These are phyloP conservation scores for Rubia balearica DNA, from an alignment of 305 asterid species.

Conservation along the genomic window DNA sequence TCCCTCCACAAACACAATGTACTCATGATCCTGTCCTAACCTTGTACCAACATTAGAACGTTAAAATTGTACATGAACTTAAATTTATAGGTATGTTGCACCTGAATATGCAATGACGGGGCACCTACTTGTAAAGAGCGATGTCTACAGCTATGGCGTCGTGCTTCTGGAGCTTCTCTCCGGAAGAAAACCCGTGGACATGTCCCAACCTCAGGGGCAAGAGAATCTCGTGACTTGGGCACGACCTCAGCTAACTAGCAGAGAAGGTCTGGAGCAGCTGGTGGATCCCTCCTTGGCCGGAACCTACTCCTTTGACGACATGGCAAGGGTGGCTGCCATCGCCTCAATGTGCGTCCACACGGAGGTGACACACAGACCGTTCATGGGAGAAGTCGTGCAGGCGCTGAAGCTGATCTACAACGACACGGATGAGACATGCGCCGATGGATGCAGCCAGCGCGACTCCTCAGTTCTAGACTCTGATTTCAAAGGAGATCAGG, in stretches of 20 bases:
- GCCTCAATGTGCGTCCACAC: slow-evolving; percentile 97
- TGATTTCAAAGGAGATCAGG: slow-evolving; percentile 57
- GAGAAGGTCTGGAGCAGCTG: slow-evolving; percentile 77
- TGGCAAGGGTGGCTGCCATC: slow-evolving; percentile 93
- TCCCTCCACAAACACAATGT: background rate
- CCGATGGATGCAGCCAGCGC: slow-evolving; percentile 54
- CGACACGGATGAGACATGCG: slow-evolving; percentile 67
- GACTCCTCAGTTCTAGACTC: slow-evolving; percentile 75
- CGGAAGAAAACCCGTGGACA: slow-evolving; percentile 91
- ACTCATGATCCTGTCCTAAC: too few species aligned
- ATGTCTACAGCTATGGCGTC: slow-evolving; percentile 90
- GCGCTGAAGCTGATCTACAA: slow-evolving; percentile 88
- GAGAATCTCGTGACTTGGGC: slow-evolving; percentile 97
- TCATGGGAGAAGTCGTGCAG: slow-evolving; percentile 97
- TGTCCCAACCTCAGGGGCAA: slow-evolving; percentile 87
- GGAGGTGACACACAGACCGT: slow-evolving; percentile 90
- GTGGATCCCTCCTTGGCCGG: slow-evolving; percentile 79
- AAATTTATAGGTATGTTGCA: slow-evolving; percentile 67
- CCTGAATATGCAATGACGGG: slow-evolving; percentile 99
- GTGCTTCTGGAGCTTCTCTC: slow-evolving; percentile 81
- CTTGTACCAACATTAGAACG: background rate
- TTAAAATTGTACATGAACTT: slow-evolving; percentile 7
- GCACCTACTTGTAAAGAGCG: slow-evolving; percentile 86
- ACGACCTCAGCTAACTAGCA: slow-evolving; percentile 63
- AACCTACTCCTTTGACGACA: slow-evolving; percentile 64